Evolutionary conservation across 2,329 filamentous ascomycete species (phyloP).

Genomic region (Didymella exigua): DNA sequence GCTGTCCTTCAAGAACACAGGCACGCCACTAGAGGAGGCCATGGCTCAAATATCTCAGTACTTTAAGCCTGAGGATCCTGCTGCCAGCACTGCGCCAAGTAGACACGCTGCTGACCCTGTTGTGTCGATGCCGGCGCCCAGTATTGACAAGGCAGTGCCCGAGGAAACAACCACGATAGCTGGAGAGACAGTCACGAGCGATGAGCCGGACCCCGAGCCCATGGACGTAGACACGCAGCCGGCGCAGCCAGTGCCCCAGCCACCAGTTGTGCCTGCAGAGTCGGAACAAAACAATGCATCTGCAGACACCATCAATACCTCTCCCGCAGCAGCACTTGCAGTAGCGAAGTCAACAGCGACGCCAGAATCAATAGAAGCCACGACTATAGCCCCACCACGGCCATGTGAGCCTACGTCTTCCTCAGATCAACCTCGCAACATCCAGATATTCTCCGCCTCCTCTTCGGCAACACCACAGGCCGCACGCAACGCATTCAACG

Average conservation of each 20-base stretch:
- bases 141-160: conserved; percentile 27
- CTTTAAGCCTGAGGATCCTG: conserved; percentile 61
- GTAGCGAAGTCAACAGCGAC: conserved; percentile 28
- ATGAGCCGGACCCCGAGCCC: conserved; percentile 34
- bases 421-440: conserved; percentile 49
- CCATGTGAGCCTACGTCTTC: conserved; percentile 18
- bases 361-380: conserved; percentile 21
- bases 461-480: conserved; percentile 75
- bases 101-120: conserved; percentile 36
- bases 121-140: conserved; percentile 35
- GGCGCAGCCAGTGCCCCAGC: conserved; percentile 5
- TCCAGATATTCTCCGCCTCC: conserved; percentile 80
- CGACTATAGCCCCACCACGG: conserved; percentile 18
- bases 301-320: conserved; percentile 24
- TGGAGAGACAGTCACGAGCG: conserved; percentile 29
- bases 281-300: conserved; percentile 23
- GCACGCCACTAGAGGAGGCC: conserved; percentile 80
- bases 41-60: conserved; percentile 80
- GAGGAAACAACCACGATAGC: conserved; percentile 34
- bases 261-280: conserved; percentile 18
- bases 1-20: conserved; percentile 76
- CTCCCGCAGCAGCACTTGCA: conserved; percentile 27
- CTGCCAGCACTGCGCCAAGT: conserved; percentile 32
- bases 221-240: conserved; percentile 41
- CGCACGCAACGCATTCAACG: conserved; percentile 68